phyloP scores from a whole-genome alignment of 441 rosid genomes.

The Croton setiger region DNA sequence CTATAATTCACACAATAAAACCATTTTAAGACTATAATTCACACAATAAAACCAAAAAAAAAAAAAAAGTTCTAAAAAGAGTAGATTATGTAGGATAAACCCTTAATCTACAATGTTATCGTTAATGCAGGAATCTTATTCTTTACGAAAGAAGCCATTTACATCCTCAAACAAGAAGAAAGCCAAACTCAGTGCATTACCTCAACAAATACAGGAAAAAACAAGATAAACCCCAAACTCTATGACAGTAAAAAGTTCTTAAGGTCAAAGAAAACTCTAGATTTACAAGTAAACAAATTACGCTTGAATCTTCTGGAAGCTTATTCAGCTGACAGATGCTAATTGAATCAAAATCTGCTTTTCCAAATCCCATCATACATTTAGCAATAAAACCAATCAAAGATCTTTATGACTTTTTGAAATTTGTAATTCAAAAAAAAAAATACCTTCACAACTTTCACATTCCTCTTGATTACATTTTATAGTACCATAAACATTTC shows the following conservation, averaged over 20 bases:
- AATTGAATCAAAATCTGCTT: background rate
- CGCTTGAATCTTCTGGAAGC: constrained; percentile 3
- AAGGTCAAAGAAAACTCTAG: too few species aligned
- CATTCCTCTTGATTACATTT: too few species aligned
- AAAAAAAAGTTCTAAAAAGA: background rate
- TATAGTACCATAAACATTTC: background rate
- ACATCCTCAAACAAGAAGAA: background rate
- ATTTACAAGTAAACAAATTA: background rate
- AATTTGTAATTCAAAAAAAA: too few species aligned
- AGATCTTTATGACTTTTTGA: too few species aligned
- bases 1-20: background rate
- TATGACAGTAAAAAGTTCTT: background rate
- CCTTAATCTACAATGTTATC: background rate
- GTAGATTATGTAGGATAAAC: background rate
- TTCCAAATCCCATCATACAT: background rate
- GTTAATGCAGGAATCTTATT: background rate
- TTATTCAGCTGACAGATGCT: background rate
- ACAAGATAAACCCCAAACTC: background rate
- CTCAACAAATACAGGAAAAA: background rate
- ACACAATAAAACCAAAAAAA: too few species aligned
- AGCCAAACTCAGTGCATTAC: background rate
- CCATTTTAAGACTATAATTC: background rate
- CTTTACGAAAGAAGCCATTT: background rate
- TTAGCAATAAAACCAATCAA: background rate
- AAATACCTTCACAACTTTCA: background rate